Evolutionary conservation across 441 rosid genomes (phyloP).

Genomic region (Raphanus hybrid): DNA sequence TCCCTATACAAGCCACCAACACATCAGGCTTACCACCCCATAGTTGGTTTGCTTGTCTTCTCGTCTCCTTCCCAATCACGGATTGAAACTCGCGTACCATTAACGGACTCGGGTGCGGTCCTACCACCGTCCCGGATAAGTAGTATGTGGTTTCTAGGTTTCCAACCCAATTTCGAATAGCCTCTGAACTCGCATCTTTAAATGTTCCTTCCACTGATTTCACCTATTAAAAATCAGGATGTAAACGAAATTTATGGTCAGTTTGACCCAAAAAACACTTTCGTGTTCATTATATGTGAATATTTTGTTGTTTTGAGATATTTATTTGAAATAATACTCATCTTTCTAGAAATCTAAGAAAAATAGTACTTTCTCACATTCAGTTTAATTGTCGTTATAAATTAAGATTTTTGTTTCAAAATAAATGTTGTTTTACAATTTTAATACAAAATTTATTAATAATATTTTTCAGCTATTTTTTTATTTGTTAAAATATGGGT

Average conservation of each 20-base stretch:
- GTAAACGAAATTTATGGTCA: background rate
- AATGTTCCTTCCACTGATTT: slow-evolving; percentile 44
- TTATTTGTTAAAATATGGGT: too few relatives aligned
- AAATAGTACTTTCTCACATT: too few relatives aligned
- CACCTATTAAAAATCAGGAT: slow-evolving; percentile 14
- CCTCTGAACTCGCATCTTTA: slow-evolving; percentile 75
- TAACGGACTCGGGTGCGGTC: slow-evolving; percentile 83
- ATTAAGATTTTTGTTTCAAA: too few relatives aligned
- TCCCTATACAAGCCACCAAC: slow-evolving; percentile 76
- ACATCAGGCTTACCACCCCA: slow-evolving; percentile 92
- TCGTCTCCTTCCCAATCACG: slow-evolving; percentile 79
- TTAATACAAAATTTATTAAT: too few relatives aligned
- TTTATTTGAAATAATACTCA: background rate
- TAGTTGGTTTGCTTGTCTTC: slow-evolving; percentile 68
- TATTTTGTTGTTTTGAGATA: background rate
- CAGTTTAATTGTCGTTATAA: too few relatives aligned
- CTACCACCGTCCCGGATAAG: slow-evolving; percentile 65
- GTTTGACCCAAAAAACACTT: too few relatives aligned
- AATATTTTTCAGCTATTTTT: too few relatives aligned
- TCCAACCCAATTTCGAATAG: slow-evolving; percentile 65
- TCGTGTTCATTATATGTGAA: background rate
- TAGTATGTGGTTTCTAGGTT: slow-evolving; percentile 53
- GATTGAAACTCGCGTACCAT: slow-evolving; percentile 84
- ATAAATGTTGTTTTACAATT: too few relatives aligned
- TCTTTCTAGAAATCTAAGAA: background rate